These are phyloP conservation scores for Oryza australiensis DNA, from an alignment of 176 grass and related monocot genomes.

Conservation along the genomic window DNA sequence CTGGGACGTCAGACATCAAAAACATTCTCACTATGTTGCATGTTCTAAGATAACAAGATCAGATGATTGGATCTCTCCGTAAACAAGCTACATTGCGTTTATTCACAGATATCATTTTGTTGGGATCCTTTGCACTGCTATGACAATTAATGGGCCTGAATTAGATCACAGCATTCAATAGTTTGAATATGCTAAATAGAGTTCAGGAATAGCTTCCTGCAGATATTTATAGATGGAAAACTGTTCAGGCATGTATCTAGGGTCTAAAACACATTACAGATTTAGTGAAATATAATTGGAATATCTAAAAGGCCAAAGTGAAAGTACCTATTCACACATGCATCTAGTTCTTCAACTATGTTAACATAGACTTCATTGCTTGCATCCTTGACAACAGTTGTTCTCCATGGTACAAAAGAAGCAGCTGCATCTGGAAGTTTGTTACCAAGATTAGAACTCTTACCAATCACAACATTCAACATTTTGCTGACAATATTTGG, in stretches of 20 bases:
- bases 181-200: slow-evolving; percentile 1
- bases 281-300: not conserved
- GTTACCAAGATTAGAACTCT: slow-evolving; percentile 56
- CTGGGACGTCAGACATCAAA: not conserved
- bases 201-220: not conserved
- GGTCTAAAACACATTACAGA: not conserved
- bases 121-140: not conserved
- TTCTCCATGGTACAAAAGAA: slow-evolving; percentile 87
- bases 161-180: not conserved
- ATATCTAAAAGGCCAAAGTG: not conserved
- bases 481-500: slow-evolving; percentile 88
- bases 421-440: slow-evolving; percentile 80
- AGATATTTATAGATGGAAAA: slow-evolving; percentile 4
- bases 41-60: not conserved
- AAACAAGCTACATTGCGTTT: not conserved
- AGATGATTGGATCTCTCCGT: not conserved
- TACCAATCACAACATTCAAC: slow-evolving; percentile 78
- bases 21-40: not conserved
- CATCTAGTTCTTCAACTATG: slow-evolving; percentile 92
- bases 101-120: not conserved
- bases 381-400: slow-evolving; percentile 60
- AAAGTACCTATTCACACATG: slow-evolving; percentile 66
- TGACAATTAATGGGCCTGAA: not conserved
- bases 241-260: not conserved
- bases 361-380: slow-evolving; percentile 95